Percentiles rank a stretch among this genome's conserved stretches.
These are phyloP conservation scores for Striga hermonthica DNA, from an alignment of 305 asterid genomes.

Conservation along the genomic window DNA sequence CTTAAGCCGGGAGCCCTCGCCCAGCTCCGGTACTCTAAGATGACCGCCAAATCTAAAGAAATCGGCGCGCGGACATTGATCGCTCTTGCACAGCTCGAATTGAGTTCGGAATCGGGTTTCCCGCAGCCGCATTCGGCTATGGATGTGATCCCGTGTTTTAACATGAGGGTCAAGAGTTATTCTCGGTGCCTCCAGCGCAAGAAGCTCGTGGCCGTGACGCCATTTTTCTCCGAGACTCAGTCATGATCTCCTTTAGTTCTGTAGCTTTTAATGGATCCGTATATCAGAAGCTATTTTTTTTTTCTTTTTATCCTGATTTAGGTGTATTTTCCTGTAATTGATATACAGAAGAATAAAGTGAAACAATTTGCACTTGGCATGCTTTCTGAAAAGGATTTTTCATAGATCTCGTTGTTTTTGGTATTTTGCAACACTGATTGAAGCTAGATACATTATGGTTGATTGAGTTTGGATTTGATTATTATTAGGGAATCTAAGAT, in stretches of 20 bases:
- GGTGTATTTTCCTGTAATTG: constrained; percentile 33
- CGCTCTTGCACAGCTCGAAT: constrained; percentile 40
- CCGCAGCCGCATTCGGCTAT: constrained; percentile 35
- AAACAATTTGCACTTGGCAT: neutral
- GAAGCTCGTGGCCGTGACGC: constrained; percentile 54
- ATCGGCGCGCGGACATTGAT: constrained; percentile 39
- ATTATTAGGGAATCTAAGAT: too few species aligned
- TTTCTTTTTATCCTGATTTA: neutral
- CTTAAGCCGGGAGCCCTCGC: constrained; percentile 82
- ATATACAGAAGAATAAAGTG: constrained; percentile 34
- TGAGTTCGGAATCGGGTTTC: constrained; percentile 31
- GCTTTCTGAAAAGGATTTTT: neutral
- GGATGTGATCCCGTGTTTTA: constrained; percentile 58
- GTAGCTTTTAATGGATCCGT: constrained; percentile 23
- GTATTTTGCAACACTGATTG: neutral
- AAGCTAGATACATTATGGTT: too few species aligned
- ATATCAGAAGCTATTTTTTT: constrained; percentile 23
- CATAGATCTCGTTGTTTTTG: neutral
- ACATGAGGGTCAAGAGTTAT: constrained; percentile 36
- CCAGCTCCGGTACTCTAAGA: constrained; percentile 59
- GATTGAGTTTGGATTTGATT: neutral
- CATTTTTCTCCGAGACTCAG: constrained; percentile 47
- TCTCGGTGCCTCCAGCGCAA: constrained; percentile 59
- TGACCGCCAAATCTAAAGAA: constrained; percentile 56
- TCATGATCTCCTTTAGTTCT: constrained; percentile 9